Evolutionary conservation across 495 filamentous ascomycete species (phyloP), one percentile per base, ranked within the genome.

Genomic region (Cudoniella acicularis): DNA sequence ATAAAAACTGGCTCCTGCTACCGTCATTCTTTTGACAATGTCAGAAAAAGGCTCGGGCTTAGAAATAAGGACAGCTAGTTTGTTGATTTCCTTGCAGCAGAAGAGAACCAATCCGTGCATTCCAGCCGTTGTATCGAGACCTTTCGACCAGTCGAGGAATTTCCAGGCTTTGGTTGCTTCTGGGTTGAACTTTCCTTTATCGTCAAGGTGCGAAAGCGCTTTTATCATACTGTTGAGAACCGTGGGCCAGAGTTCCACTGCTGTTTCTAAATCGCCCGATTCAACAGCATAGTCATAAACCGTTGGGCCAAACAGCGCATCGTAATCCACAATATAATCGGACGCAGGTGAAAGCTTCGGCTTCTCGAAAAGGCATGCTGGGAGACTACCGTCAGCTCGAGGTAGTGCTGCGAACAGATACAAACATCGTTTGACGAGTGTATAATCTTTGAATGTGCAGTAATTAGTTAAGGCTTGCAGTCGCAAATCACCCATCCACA

Each of bases 281-380:
- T 65, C 67, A 18, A 64, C 53, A 1, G 60, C 45, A 45, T 69
- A 69, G 43, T 69, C 67, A 52, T 61, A 64, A 1, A 69, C 56
- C 2, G 57, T 67, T 22, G 59, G 59, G 13, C 65, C 67, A 46
- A 70, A 70, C 10, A 70, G 43, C 3, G 66, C 60, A 51, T 70
- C 67, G 52, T 70, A 70, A 53, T 70, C 65, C 10, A 70, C 59
- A 26, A 70, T 70, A 45, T 70, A 70, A 54, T 70, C 65, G 20
- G 63, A 55, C 2, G 63, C 61, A 10, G 57, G 54, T 3, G 49
- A 48, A 11, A 65, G 49, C 11, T 54, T 61, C 11, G 63, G 63
- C 24, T 60, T 64, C 49, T 70, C 67, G 23, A 68, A 66, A n/a
- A 68, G 23, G 41, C 63, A 67, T 3, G 63, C 66, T 22, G 67